These are phyloP conservation scores for Cyclotella distinguenda DNA, from an alignment of 108 stramenopile genomes.

Conservation along the genomic window DNA sequence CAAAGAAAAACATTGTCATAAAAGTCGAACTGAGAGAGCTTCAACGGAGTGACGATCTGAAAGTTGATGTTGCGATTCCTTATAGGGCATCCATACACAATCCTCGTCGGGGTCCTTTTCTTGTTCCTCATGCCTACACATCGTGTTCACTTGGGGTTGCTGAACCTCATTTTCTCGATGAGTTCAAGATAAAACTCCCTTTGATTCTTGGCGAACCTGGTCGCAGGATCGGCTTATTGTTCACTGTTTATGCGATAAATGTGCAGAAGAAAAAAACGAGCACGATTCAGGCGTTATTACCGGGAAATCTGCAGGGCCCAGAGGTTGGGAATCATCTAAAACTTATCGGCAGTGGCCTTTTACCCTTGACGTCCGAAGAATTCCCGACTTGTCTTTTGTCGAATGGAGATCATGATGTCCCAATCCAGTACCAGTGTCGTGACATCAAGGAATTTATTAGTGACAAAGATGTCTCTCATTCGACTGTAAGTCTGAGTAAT, in stretches of 20 bases:
- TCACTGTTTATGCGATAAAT: constrained; percentile 68
- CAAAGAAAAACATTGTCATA: constrained; percentile 74
- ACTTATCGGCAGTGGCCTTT: constrained; percentile 69
- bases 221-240: constrained; percentile 46
- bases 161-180: constrained; percentile 73
- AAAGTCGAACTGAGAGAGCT: constrained; percentile 79
- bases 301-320: constrained; percentile 1
- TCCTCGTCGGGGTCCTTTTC: constrained; percentile 70
- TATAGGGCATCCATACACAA: constrained; percentile 71
- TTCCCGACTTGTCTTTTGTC: constrained; percentile 50
- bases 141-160: constrained; percentile 62
- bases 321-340: constrained; percentile 39
- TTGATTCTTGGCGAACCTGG: constrained; percentile 47
- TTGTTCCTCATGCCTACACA: constrained; percentile 69
- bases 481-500: constrained; percentile 5
- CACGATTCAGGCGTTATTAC: constrained; percentile 16
- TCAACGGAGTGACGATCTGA: constrained; percentile 57
- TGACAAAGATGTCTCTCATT: too few relatives aligned
- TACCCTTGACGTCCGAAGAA: constrained; percentile 54
- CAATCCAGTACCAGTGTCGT: constrained; percentile 43
- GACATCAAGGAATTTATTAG: constrained; percentile 2
- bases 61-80: constrained; percentile 55
- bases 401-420: constrained; percentile 75
- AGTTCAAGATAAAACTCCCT: constrained; percentile 85
- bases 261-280: constrained; percentile 45